phyloP scores from a whole-genome alignment of 2,329 filamentous ascomycete genomes.

The Alternaria sp. region DNA sequence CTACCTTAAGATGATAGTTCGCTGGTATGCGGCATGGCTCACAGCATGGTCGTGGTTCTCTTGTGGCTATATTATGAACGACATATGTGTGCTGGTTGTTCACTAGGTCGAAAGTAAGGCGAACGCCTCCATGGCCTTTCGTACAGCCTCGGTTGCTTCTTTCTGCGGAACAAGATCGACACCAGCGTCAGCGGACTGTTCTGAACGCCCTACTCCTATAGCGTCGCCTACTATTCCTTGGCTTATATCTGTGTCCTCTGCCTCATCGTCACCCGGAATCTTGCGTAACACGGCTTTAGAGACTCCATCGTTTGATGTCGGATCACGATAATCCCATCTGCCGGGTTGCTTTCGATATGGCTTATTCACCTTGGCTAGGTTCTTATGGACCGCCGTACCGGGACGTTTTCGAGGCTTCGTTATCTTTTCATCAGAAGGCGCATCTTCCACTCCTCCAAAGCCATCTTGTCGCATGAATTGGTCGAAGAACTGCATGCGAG shows the following conservation, averaged over 20 bases:
- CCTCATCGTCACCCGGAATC: background rate
- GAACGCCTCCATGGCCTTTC: conserved; percentile 14
- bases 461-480: conserved; percentile 17
- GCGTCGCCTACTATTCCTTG: background rate
- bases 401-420: conserved; percentile 11
- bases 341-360: background rate
- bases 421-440: background rate
- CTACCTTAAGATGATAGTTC: background rate
- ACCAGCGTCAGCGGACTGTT: conserved; percentile 3
- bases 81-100: background rate
- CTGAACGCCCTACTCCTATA: conserved; percentile 4
- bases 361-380: conserved; percentile 1
- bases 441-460: conserved; percentile 12
- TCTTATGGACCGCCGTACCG: conserved; percentile 2
- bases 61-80: background rate
- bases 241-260: background rate
- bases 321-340: conserved; percentile 9
- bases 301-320: background rate
- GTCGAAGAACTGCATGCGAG: conserved; percentile 18
- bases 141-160: conserved; percentile 15
- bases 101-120: conserved; percentile 5
- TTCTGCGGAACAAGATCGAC: conserved; percentile 12
- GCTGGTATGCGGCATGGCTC: background rate
- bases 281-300: background rate
- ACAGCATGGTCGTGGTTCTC: background rate